phyloP scores from a whole-genome alignment of 106 monocot species.

The Dendrobium huoshanense region DNA sequence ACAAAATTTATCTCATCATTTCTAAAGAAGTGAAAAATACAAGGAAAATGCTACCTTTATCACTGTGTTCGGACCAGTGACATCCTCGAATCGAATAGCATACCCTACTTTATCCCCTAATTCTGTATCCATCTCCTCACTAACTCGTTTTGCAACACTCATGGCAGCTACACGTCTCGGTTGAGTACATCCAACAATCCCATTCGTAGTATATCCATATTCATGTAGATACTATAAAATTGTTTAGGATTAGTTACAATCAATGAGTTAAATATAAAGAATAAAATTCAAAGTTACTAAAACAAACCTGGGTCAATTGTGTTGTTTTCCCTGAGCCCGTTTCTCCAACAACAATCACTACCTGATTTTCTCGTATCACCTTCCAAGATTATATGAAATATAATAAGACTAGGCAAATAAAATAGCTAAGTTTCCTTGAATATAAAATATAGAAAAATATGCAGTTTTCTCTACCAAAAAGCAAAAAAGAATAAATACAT shows the following conservation, averaged over 20 bases:
- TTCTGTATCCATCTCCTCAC: constrained; percentile 88
- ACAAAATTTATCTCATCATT: background rate
- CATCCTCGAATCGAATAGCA: constrained; percentile 92
- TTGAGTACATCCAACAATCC: constrained; percentile 91
- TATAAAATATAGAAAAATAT: background rate
- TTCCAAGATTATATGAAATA: constrained; percentile 16
- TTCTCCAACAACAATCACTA: constrained; percentile 91
- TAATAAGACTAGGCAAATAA: background rate
- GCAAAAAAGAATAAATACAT: background rate
- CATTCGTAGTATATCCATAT: constrained; percentile 58
- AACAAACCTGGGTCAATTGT: constrained; percentile 71
- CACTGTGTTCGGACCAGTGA: constrained; percentile 67
- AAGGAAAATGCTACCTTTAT: constrained; percentile 50
- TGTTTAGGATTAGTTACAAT: background rate
- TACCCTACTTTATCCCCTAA: constrained; percentile 87
- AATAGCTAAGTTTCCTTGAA: background rate
- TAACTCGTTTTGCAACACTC: constrained; percentile 95
- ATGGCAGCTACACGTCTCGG: constrained; percentile 95
- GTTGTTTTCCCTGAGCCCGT: constrained; percentile 97
- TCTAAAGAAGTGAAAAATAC: background rate
- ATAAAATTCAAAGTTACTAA: background rate
- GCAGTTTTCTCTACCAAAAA: background rate
- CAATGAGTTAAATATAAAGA: background rate
- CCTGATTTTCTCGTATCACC: constrained; percentile 95
- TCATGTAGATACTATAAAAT: constrained; percentile 72